Percentiles rank a stretch among this genome's conserved stretches.
Conservation (phyloP, 2,329 filamentous ascomycete genomes). For the Sclerotiophoma versabilis region DNA sequence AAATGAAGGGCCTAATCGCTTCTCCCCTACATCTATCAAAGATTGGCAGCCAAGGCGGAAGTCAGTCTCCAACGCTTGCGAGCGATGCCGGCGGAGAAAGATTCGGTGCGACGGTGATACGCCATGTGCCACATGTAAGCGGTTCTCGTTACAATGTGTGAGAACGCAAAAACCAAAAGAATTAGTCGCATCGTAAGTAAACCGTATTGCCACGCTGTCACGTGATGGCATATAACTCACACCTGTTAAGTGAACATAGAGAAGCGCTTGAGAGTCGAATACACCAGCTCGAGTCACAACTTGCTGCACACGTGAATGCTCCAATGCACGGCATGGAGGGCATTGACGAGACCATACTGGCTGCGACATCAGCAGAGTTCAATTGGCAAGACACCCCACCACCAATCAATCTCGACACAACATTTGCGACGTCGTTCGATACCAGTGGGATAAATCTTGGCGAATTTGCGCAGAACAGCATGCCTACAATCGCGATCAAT, state of each 20-base stretch:
- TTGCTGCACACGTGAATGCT: conserved; percentile 44
- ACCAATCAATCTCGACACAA: conserved; percentile 36
- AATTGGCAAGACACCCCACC: conserved; percentile 41
- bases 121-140: conserved; percentile 47
- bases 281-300: conserved; percentile 47
- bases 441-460: conserved; percentile 1
- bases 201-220: conserved; percentile 25
- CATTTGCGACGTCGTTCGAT: conserved; percentile 34
- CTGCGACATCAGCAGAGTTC: conserved; percentile 35
- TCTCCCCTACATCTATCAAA: conserved; percentile 41
- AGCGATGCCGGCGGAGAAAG: conserved; percentile 46
- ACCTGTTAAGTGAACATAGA: conserved; percentile 42
- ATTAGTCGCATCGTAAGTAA: conserved; percentile 46
- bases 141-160: conserved; percentile 47
- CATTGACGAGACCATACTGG: conserved; percentile 38
- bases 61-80: conserved; percentile 49
- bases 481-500: conserved; percentile 47
- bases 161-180: conserved; percentile 48
- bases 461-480: conserved; percentile 32
- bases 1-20: conserved; percentile 39
- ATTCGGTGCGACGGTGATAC: conserved; percentile 48
- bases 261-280: conserved; percentile 47
- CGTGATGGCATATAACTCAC: conserved; percentile 30
- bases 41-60: conserved; percentile 48
- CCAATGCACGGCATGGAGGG: conserved; percentile 49